These are phyloP conservation scores for Stenocarpella maydis DNA, from an alignment of 2,329 filamentous ascomycete genomes.

Conservation along the genomic window DNA sequence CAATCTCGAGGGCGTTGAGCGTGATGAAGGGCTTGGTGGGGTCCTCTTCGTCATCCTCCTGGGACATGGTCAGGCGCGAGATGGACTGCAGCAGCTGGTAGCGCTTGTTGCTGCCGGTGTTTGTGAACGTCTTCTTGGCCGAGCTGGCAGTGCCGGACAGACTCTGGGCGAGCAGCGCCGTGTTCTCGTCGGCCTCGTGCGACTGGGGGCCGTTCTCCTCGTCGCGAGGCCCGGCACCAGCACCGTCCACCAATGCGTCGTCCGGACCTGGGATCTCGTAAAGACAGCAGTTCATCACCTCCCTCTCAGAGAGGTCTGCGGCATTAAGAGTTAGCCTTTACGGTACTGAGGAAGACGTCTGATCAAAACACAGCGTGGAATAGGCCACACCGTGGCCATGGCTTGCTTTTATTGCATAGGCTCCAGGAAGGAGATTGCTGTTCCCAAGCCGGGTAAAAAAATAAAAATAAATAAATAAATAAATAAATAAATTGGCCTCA, in stretches of 20 bases:
- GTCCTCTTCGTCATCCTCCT: conserved; percentile 55
- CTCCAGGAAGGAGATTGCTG: too few species aligned
- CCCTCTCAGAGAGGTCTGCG: conserved; percentile 74
- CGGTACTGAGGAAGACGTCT: too few species aligned
- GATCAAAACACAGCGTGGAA: too few species aligned
- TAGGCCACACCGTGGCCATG: too few species aligned
- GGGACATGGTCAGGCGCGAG: conserved; percentile 61
- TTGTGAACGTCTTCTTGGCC: conserved; percentile 41
- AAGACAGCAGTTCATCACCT: conserved; percentile 77
- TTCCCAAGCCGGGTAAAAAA: too few species aligned
- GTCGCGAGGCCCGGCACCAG: conserved; percentile 41
- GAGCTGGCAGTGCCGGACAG: conserved; percentile 38
- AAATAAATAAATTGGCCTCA: too few species aligned
- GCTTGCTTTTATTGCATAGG: too few species aligned
- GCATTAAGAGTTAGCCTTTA: too few species aligned
- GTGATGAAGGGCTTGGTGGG: conserved; percentile 77
- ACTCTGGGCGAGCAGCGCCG: conserved; percentile 54
- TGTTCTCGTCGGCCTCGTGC: conserved; percentile 50
- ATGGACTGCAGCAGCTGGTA: conserved; percentile 62
- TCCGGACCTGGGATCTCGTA: conserved; percentile 70
- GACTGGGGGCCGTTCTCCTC: conserved; percentile 48
- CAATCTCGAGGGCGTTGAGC: conserved; percentile 88
- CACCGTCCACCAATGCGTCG: conserved; percentile 35
- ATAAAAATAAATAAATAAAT: too few species aligned
- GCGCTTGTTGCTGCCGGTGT: conserved; percentile 54